These are phyloP conservation scores for Copromyces sp. DNA, from an alignment of 495 filamentous ascomycete species.

Conservation along the genomic window DNA sequence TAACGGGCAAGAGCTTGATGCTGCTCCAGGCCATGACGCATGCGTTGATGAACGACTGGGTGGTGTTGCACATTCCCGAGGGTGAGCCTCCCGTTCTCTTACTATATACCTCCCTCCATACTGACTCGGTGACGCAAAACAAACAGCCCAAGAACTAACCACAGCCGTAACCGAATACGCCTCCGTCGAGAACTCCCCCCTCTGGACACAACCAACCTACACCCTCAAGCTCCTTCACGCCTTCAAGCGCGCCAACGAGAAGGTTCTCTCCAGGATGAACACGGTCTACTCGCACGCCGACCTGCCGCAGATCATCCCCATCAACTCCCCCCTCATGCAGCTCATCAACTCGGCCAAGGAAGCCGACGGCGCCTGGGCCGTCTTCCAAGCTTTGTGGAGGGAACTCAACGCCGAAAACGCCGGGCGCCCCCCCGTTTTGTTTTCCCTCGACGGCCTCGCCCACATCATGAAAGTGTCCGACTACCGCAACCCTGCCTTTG, in stretches of 20 bases:
- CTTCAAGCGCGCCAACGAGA: constrained; percentile 63
- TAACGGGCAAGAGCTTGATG: constrained; percentile 75
- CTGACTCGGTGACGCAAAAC: neutral
- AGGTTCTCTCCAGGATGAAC: constrained; percentile 47
- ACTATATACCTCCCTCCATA: no score
- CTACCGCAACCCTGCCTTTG: constrained; percentile 57
- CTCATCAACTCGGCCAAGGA: constrained; percentile 66
- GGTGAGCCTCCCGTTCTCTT: constrained; percentile 39
- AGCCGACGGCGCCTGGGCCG: constrained; percentile 62
- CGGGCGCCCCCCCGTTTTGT: constrained; percentile 66
- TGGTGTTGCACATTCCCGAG: constrained; percentile 87
- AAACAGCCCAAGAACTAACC: constrained; percentile 67
- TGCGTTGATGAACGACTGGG: constrained; percentile 74
- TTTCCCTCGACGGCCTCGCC: constrained; percentile 66
- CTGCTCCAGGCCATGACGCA: constrained; percentile 76
- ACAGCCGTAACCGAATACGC: constrained; percentile 71
- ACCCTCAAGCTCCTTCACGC: constrained; percentile 58
- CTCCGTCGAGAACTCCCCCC: constrained; percentile 45
- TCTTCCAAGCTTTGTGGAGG: constrained; percentile 71
- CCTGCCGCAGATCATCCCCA: constrained; percentile 44
- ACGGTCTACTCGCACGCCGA: constrained; percentile 51
- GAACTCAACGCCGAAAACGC: constrained; percentile 54
- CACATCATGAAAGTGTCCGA: constrained; percentile 66
- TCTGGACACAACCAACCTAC: constrained; percentile 69
- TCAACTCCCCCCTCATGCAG: constrained; percentile 52